Evolutionary conservation across 306 rosid genomes (phyloP), one percentile per base, ranked within the genome.

Genomic region (Gleditsia sinensis): DNA sequence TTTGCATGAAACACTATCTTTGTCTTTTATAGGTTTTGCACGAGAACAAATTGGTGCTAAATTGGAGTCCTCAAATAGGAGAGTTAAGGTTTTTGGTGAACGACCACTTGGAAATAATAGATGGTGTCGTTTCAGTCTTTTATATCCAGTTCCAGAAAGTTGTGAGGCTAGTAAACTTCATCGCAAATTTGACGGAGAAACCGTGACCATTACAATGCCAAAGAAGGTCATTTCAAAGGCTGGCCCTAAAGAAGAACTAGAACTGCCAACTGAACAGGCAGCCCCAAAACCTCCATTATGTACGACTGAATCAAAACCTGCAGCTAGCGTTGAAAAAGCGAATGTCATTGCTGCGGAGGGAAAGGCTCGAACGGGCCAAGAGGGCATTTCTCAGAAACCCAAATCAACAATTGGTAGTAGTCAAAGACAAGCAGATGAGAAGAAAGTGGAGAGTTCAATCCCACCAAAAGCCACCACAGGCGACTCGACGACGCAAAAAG

Each of bases 51-150:
- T 79, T 27, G 75, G 73, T n/a, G 87, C 84, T 6, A 75, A 53
- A 66, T 11, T 71, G 30, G 84, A 83, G 69, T 53, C 49, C 3
- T 83, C 30, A 11, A 20, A 27, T 23, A 17, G 40, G 56, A 83
- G 76, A 53, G 74, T 83, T 24, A 75, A 72, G 54, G 74, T 83
- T 60, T 76, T 16, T 17, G 87, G 84, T 59, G 84, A 80, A 27
- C 33, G 69, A 71, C 69, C 87, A 25, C 55, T 43, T 80, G 80
- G 57, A 21, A 21, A 50, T 9, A 75, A 79, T 12, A 60, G 9
- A 76, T 43, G 3, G 20, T 32, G 13, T 0, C 79, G 84, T 60
- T 83, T 79, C 82, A 67, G 46, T 60, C 14, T 19, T 60, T 43
- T 12, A 5, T 21, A 79, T 72, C 39, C 63, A 66, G 71, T 83